These are phyloP conservation scores for Ganoderma lingzhi DNA, from an alignment of 1,284 basidiomycete genomes.

Conservation along the genomic window DNA sequence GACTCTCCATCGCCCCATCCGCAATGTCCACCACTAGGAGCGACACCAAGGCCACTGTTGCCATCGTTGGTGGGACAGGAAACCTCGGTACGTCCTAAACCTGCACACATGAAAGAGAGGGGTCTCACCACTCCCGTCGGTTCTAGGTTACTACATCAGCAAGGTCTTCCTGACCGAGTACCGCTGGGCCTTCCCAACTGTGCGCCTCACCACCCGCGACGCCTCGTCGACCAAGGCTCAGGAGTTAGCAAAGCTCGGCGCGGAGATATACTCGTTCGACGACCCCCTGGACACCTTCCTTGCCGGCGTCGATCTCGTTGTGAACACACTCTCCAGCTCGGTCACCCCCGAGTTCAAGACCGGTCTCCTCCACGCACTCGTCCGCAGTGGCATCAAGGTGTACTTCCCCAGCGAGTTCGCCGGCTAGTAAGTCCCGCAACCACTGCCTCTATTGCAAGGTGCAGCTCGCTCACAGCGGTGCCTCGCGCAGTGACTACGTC, in stretches of 20 bases:
- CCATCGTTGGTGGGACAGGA: conserved; percentile 2
- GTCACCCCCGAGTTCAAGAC: conserved; percentile 26
- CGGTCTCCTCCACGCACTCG: conserved; percentile 29
- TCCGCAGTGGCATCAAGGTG: conserved; percentile 32
- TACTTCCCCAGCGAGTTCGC: conserved; percentile 42
- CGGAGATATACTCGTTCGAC: conserved; percentile 29
- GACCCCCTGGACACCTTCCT: conserved; percentile 30
- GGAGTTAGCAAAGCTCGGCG: conserved; percentile 32
- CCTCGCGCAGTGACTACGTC: conserved; percentile 33
- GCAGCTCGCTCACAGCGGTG: background rate
- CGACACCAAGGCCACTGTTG: background rate
- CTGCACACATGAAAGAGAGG: background rate
- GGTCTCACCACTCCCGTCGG: background rate
- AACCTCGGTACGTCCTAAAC: background rate
- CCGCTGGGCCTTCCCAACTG: conserved; percentile 9
- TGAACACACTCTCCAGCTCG: conserved; percentile 26
- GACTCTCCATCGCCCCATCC: background rate
- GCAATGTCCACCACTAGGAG: background rate
- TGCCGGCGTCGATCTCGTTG: conserved; percentile 35
- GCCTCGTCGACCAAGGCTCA: conserved; percentile 28
- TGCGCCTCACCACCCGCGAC: conserved; percentile 27
- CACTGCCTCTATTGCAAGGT: background rate
- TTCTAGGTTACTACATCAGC: conserved; percentile 3
- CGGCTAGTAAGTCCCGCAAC: conserved; percentile 28
- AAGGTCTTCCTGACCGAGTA: conserved; percentile 11